Base-by-base conservation (phyloP, 495 filamentous ascomycete genomes). In the Talaromyces wortmannii region DNA sequence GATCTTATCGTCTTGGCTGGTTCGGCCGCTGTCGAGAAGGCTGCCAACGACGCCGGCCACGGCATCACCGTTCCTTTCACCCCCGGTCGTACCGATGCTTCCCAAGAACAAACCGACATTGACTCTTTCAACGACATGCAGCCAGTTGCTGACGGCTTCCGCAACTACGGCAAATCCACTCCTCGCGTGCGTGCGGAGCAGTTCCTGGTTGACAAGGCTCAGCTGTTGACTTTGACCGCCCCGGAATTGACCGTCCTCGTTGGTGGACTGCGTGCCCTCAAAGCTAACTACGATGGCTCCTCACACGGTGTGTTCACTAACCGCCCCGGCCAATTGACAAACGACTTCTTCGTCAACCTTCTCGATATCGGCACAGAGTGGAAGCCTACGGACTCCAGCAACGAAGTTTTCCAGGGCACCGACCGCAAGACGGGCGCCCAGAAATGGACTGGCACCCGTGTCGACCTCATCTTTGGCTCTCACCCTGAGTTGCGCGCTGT, bases 321-420 rank as follows among this genome's bases (percentile, higher is more conserved):
- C 56, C 71, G 68, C 15, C 83, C 85, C 0, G 86, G 86, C 50
- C 67, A 79, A 63, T 78, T 89, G 56, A 86, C 82, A 67, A 87
- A 86, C 64, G 86, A 89, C 72, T 89, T 85, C 77, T 89, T 89
- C 63, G 78, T 84, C 64, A 88, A 88, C 73, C 75, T 89, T 29
- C 74, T 89, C 10, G 86, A 89, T 63, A 78, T 77, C 65, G 69
- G 63, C 73, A 86, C 82, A 1, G 71, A 62, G 23, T 88, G 85
- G 86, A 83, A 83, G 74, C 55, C 79, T 13, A 64, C 62, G 11
- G 70, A 69, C 48, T 31, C 36, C 42, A 40, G 49, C 61, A 61
- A 66, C 49, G 84, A 87, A 53, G 13, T 75, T 45, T 89, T 78
- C 60, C 80, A 86, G 62, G 86, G 84, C 43, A 54, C 66, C 2